phyloP scores from a whole-genome alignment of 176 grass and related monocot genomes.

The Avena atlantica region DNA sequence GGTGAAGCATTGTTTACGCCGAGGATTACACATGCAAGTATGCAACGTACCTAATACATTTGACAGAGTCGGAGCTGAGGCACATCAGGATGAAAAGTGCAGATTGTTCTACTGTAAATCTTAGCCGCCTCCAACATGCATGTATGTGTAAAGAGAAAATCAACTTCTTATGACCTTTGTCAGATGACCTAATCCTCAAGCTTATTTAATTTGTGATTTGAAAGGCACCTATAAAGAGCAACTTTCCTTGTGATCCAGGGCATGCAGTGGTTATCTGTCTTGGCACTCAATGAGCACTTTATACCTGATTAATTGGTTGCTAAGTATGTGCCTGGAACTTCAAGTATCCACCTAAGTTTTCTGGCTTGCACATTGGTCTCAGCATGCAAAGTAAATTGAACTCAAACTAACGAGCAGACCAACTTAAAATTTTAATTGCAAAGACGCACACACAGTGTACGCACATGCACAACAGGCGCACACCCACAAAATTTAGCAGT shows the following conservation, averaged over 20 bases:
- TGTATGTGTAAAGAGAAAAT: neutral
- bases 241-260: neutral
- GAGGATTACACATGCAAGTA: constrained; percentile 42
- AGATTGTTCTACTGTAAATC: neutral
- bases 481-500: too few relatives aligned
- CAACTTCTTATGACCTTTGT: neutral
- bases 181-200: neutral
- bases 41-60: constrained; percentile 36
- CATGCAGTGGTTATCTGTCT: constrained; percentile 16
- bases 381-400: too few relatives aligned
- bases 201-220: constrained; percentile 39
- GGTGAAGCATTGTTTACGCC: neutral
- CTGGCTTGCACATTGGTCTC: neutral
- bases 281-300: constrained; percentile 16
- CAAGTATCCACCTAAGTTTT: constrained; percentile 34
- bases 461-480: too few relatives aligned
- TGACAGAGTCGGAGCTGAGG: constrained; percentile 34
- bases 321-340: constrained; percentile 20
- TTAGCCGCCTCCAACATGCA: too few relatives aligned
- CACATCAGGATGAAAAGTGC: constrained; percentile 14
- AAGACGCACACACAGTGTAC: too few relatives aligned
- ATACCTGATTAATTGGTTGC: constrained; percentile 16
- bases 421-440: too few relatives aligned
- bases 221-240: constrained; percentile 29
- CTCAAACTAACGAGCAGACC: too few relatives aligned